Base-by-base conservation (phyloP, 2,329 filamentous ascomycete species). In the Pseudodiploospora longispora region DNA sequence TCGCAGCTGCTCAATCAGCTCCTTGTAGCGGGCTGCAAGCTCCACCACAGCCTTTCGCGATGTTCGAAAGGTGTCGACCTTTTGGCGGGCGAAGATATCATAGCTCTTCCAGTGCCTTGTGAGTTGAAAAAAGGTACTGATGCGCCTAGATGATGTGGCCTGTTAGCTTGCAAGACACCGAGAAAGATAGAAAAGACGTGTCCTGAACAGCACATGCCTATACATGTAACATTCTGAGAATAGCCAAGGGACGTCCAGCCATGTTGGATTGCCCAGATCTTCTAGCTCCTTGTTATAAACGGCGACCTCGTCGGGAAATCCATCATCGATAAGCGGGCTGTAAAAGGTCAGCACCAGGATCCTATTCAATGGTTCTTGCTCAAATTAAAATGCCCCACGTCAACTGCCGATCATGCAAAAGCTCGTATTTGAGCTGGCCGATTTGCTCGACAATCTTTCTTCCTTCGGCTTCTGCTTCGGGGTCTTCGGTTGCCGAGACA, bases 191-290 rank as follows among this genome's bases (percentile, higher is more conserved):
- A 19, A 19, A 19, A 19, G 19, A 19, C 19, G 19, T 19, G 19
- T 19, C 19, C 19, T 19, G 19, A 19, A 19, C 19, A 19, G 34
- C 27, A 28, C 58, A 42, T 68, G 83, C 81, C 85, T 75, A 70
- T 91, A 97, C 47, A 98, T 76, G 64, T 97, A 97, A 71, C 93
- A 97, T 70, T 98, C 93, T 28, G 84, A 73, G 65, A 80, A 98
- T 2, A 98, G 75, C 93, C 93, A 98, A 5, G 89, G 78, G 5
- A 84, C 80, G 50, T 84, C 76, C 59, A 91, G 84, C 93, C 93
- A 98, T 38, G 76, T 82, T 0, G 85, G 80, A 38, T 75, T 78
- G 36, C 83, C 85, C 19, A 88, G 75, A 52, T 82, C 74, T 52
- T 84, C 76, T 5, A 98, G 69, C 65, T 97, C 90, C 52, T 82